phyloP scores from a whole-genome alignment of 2,329 filamentous ascomycete genomes.

The Cercospora berteroae region DNA sequence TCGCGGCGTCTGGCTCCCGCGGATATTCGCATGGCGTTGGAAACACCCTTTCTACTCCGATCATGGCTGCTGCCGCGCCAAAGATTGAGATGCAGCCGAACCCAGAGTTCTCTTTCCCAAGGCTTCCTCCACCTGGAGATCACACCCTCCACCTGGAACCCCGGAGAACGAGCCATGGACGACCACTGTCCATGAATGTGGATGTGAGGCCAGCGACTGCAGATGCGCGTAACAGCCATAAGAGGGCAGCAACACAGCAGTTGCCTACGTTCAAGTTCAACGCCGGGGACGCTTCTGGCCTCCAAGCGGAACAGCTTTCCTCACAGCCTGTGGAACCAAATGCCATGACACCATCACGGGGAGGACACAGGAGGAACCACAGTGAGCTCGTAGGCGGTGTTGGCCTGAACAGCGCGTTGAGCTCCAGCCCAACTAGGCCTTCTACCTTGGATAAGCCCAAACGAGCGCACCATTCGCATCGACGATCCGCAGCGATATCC shows the following conservation, averaged over 20 bases:
- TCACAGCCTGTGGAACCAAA: conserved; percentile 26
- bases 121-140: conserved; percentile 36
- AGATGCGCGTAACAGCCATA: conserved; percentile 39
- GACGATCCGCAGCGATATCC: conserved; percentile 77
- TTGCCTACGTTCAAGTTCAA: conserved; percentile 53
- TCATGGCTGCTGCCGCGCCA: conserved; percentile 23
- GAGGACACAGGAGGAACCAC: conserved; percentile 70
- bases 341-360: conserved; percentile 50
- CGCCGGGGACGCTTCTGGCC: conserved; percentile 41
- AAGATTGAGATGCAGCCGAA: conserved; percentile 47
- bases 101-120: conserved; percentile 51
- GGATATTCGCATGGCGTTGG: conserved; percentile 33
- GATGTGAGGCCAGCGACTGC: conserved; percentile 40
- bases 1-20: conserved; percentile 31
- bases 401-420: conserved; percentile 58
- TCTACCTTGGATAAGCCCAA: conserved; percentile 48
- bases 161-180: conserved; percentile 18
- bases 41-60: conserved; percentile 42
- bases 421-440: conserved; percentile 67
- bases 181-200: conserved; percentile 38
- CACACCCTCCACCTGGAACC: conserved; percentile 11
- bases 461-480: conserved; percentile 61
- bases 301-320: conserved; percentile 33
- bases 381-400: conserved; percentile 86
- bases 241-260: conserved; percentile 30